Evolutionary conservation across 345 rosid genomes (phyloP).

Genomic region (Raphanus raphanistrum): DNA sequence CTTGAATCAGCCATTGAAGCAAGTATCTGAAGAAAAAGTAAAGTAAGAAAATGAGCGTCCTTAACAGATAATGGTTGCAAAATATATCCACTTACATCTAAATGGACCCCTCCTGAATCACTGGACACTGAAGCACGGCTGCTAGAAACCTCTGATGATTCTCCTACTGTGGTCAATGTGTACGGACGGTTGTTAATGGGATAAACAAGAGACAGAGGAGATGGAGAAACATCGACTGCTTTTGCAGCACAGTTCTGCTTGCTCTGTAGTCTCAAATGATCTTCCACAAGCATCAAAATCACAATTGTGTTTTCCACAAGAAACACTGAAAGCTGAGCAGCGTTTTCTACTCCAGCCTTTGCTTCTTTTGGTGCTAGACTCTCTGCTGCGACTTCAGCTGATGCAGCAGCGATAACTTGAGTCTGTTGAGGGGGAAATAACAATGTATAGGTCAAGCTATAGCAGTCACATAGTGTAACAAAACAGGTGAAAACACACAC

Average conservation of each 20-base stretch:
- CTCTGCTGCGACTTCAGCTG: slow-evolving; percentile 97
- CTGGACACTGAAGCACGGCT: slow-evolving; percentile 59
- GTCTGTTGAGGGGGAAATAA: slow-evolving; percentile 56
- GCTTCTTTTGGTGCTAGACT: slow-evolving; percentile 81
- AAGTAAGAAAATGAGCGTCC: slow-evolving; percentile 12
- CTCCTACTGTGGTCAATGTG: slow-evolving; percentile 43
- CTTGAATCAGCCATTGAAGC: slow-evolving; percentile 98
- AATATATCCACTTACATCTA: slow-evolving; percentile 69
- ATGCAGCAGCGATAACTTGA: slow-evolving; percentile 96
- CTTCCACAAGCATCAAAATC: slow-evolving; percentile 97
- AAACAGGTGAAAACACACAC: neutral
- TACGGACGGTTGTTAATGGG: slow-evolving; percentile 51
- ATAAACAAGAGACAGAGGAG: slow-evolving; percentile 78
- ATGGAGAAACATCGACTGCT: slow-evolving; percentile 55
- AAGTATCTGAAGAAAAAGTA: slow-evolving; percentile 58
- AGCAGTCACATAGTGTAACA: neutral
- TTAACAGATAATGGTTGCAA: slow-evolving; percentile 9
- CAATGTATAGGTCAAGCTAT: slow-evolving; percentile 22
- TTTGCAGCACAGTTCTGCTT: slow-evolving; percentile 66
- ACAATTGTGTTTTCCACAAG: slow-evolving; percentile 98
- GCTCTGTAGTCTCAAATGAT: slow-evolving; percentile 93
- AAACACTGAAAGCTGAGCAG: slow-evolving; percentile 91
- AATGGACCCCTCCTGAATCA: slow-evolving; percentile 70
- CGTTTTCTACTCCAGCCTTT: slow-evolving; percentile 80
- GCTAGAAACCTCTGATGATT: slow-evolving; percentile 57